These are phyloP conservation scores for Candida coquimbonensis DNA, from an alignment of 805 yeast genomes.

Conservation along the genomic window DNA sequence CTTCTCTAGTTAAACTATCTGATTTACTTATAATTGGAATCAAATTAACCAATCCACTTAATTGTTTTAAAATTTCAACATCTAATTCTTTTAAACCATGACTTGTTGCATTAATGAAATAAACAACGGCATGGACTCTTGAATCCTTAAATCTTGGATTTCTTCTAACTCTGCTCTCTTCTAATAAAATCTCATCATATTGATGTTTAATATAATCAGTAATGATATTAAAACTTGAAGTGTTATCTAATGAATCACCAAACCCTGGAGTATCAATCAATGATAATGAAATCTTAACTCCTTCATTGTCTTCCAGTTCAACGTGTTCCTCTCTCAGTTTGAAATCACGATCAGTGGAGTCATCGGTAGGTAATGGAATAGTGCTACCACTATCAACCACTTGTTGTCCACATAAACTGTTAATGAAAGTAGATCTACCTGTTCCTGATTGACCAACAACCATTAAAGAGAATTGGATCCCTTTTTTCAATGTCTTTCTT, in stretches of 20 bases:
- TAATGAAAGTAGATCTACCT: conserved; percentile 89
- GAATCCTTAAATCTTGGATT: conserved; percentile 83
- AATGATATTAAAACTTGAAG: conserved; percentile 56
- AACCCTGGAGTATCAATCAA: conserved; percentile 82
- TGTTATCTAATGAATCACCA: conserved; percentile 68
- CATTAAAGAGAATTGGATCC: conserved; percentile 80
- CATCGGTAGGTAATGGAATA: conserved; percentile 45
- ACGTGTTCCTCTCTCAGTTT: conserved; percentile 71
- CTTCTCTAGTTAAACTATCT: conserved; percentile 78
- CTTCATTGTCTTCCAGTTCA: conserved; percentile 82
- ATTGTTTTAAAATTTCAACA: conserved; percentile 67
- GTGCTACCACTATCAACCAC: conserved; percentile 71
- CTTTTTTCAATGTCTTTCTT: conserved; percentile 74
- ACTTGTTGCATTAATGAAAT: conserved; percentile 78
- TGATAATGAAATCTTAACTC: conserved; percentile 70
- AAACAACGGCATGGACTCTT: conserved; percentile 68
- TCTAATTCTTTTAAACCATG: conserved; percentile 76
- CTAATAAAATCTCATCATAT: conserved; percentile 74
- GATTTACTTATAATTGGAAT: conserved; percentile 83
- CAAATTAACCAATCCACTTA: conserved; percentile 75
- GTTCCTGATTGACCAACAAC: conserved; percentile 82
- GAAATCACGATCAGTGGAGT: conserved; percentile 41
- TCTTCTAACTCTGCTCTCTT: conserved; percentile 75
- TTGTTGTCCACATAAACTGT: conserved; percentile 83
- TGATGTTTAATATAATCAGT: conserved; percentile 79